Base-by-base conservation (phyloP, 108 stramenopile genomes). In the Discostella stelligeroides region DNA sequence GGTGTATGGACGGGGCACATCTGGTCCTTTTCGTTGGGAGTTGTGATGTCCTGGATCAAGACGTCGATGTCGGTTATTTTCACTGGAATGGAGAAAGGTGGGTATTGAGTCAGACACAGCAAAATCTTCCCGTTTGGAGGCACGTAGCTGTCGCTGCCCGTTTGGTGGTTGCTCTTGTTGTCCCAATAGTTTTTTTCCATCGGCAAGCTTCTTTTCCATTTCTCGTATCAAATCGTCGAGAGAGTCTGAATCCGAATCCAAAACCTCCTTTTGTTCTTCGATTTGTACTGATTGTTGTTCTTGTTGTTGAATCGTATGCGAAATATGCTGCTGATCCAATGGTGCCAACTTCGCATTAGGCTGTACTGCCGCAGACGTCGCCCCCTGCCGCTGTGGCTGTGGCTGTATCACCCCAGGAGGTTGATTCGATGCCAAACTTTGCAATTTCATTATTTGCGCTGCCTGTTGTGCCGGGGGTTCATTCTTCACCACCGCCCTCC, bases 11-110 rank as follows among this genome's bases (percentile, higher is more conserved):
- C 78, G 78, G 23, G 78, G 78, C 34, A 71, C 78, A 15, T 72
- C 65, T 4, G 78, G 78, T 62, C 78, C 78, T 27, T 61, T 63
- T 51, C 78, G 78, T 68, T 79, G 78, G 18, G 78, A 79, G 54
- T 79, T 71, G 45, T 79, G 78, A 62, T 79, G 78, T 51, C 78
- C 78, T 20, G 78, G 78, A 63, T 79, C 78, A 20, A 79, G 70
- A 55, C 78, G 78, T 40, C 78, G 62, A 58, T 50, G 72, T 48
- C 42, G 46, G 21, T 48, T 21, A 24, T 49, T 38, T 23, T 30
- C 28, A 0, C 30, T 46, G 13, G n/a, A n/a, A n/a, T n/a, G n/a
- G n/a, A n/a, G n/a, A n/a, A n/a, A n/a, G n/a, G n/a, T n/a, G n/a
- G n/a, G n/a, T n/a, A n/a, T n/a, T n/a, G n/a, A n/a, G n/a, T n/a